Percentiles rank a stretch among this genome's conserved stretches.
These are phyloP conservation scores for Paramecium biaurelia DNA, from an alignment of 73 alveolate species.

Conservation along the genomic window DNA sequence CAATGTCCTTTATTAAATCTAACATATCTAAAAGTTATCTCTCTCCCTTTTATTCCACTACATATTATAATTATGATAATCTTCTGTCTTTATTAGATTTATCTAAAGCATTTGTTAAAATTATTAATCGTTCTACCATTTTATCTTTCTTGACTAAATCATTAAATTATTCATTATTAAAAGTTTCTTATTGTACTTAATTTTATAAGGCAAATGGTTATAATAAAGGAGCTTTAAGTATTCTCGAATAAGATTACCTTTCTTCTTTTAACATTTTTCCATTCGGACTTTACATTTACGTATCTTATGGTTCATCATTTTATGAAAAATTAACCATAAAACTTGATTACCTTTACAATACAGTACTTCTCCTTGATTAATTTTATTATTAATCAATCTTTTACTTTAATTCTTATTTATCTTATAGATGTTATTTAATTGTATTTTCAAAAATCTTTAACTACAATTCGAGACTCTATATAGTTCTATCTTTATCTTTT, in stretches of 20 bases:
- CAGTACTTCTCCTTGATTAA: background rate
- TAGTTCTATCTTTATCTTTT: background rate
- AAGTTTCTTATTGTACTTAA: background rate
- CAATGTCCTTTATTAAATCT: background rate
- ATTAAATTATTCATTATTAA: background rate
- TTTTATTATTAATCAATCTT: background rate
- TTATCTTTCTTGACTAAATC: background rate
- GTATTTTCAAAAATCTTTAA: background rate
- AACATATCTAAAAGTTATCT: background rate
- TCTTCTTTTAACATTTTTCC: background rate
- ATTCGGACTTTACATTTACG: background rate
- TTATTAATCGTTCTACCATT: background rate
- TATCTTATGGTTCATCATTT: background rate
- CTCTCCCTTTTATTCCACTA: constrained; percentile 5
- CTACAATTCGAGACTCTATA: background rate
- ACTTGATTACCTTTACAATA: background rate
- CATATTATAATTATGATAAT: background rate
- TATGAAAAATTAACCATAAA: background rate
- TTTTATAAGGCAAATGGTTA: background rate
- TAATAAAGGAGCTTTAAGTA: background rate
- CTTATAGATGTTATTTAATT: background rate
- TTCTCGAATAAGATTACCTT: background rate
- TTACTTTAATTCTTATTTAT: background rate
- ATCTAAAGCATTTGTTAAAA: constrained; percentile 1
- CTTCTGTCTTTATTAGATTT: background rate